Base-by-base conservation (phyloP, 768 basidiomycete species). In the Naganishia vishniacii region DNA sequence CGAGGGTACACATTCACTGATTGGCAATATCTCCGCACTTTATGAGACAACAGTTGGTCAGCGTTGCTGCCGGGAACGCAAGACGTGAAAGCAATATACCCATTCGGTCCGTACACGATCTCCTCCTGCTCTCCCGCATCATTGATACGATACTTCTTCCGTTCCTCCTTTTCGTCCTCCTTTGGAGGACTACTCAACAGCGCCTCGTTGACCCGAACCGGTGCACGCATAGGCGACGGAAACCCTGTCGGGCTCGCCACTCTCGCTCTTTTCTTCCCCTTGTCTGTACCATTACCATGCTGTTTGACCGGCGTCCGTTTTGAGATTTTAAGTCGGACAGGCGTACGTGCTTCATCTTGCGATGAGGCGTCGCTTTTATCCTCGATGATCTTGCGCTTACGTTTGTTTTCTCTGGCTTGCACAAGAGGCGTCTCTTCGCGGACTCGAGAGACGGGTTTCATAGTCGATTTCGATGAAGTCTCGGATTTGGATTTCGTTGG, bases 161-260 rank as follows among this genome's bases (percentile, higher is more conserved):
- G 13, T 26, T 25, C 34, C 5, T 4, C 20, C 3, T 6, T 26
- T 4, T 6, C 20, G 20, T 5, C 5, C 25, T 18, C 3, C n/a
- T 4, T 1, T 34, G 53, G n/a, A 3, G 34, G 53, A 51, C 29
- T 34, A 20, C 28, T 18, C n/a, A 56, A n/a, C 20, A 56, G 53
- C 3, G 13, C n/a, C 15, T 56, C 53, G 31, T 56, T 56, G 5
- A 37, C 32, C 7, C 53, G 32, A 9, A 56, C 18, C 16, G 53
- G 53, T 20, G 53, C 53, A 37, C 53, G 53, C 53, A 56, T 56
- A 34, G 53, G 53, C 34, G 53, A 56, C n/a, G 53, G 53, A 34
- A 56, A 56, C 20, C 53, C 53, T 2, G 15, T 29, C 1, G 53
- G 53, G 31, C 28, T 34, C 20, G 53, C 53, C 7, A 56, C 23